phyloP scores from a whole-genome alignment of 176 grass and related monocot species.

The Phragmites australis region DNA sequence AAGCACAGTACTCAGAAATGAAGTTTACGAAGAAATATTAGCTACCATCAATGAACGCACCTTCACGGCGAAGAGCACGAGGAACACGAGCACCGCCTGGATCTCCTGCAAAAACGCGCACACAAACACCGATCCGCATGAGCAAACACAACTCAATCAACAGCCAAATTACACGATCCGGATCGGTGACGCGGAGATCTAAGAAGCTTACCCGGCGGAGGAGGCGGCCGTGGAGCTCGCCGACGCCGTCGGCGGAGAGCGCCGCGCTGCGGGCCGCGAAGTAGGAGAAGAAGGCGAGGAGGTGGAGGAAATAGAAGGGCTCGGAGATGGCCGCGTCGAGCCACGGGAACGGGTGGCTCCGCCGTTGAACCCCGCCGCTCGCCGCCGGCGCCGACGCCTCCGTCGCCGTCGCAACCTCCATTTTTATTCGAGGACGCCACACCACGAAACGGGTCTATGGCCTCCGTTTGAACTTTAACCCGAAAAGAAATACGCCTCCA shows the following conservation, averaged over 20 bases:
- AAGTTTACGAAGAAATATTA: not conserved
- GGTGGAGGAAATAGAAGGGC: conserved; percentile 87
- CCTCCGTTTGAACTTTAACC: not conserved
- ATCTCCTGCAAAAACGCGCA: conserved; percentile 66
- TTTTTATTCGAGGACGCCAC: not conserved
- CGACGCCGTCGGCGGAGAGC: conserved; percentile 38
- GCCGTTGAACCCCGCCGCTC: conserved; percentile 22
- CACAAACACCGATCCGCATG: conserved; percentile 5
- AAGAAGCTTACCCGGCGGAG: conserved; percentile 50
- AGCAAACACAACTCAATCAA: conserved; percentile 10
- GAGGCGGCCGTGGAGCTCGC: conserved; percentile 59
- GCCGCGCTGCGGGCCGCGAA: conserved; percentile 68
- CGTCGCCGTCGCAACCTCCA: conserved; percentile 62
- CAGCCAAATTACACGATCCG: not conserved
- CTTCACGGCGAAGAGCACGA: conserved; percentile 73
- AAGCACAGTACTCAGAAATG: not conserved
- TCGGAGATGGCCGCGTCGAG: conserved; percentile 70
- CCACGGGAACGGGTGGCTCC: conserved; percentile 71
- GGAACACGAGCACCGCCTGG: conserved; percentile 77
- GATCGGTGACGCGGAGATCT: not conserved
- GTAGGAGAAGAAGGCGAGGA: conserved; percentile 91
- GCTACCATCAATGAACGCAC: conserved; percentile 29
- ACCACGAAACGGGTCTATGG: not conserved
- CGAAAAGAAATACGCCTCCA: not conserved
- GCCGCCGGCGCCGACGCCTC: conserved; percentile 49